phyloP scores from a whole-genome alignment of 352 stramenopile genomes.

The Thalassiosira sp. region DNA sequence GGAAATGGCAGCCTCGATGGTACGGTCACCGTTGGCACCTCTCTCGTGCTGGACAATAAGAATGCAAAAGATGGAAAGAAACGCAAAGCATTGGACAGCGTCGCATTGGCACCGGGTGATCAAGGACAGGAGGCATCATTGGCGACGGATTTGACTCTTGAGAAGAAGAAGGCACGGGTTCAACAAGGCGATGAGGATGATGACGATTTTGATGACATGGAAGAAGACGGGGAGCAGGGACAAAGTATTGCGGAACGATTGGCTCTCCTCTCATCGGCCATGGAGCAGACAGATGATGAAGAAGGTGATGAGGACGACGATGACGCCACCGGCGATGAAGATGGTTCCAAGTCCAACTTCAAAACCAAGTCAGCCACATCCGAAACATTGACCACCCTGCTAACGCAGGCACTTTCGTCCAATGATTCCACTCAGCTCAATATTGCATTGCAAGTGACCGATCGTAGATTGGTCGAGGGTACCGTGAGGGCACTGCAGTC shows the following conservation, averaged over 20 bases:
- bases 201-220: constrained; percentile 40
- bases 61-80: constrained; percentile 24
- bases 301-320: constrained; percentile 56
- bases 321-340: constrained; percentile 43
- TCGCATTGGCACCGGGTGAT: constrained; percentile 43
- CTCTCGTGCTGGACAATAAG: neutral
- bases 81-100: constrained; percentile 14
- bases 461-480: constrained; percentile 51
- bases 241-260: constrained; percentile 74
- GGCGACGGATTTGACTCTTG: constrained; percentile 37
- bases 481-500: constrained; percentile 51
- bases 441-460: constrained; percentile 63
- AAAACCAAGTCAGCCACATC: constrained; percentile 70
- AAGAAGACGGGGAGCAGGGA: constrained; percentile 47
- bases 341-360: constrained; percentile 44
- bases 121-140: constrained; percentile 36
- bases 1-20: constrained; percentile 6
- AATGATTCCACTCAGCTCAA: constrained; percentile 70
- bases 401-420: constrained; percentile 72
- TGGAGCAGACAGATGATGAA: constrained; percentile 62
- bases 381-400: constrained; percentile 67
- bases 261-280: constrained; percentile 56
- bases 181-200: constrained; percentile 22
- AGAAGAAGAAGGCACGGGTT: constrained; percentile 19
- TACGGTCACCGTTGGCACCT: constrained; percentile 14